Percentiles rank a stretch among this genome's conserved stretches.
Conservation (phyloP, 106 monocot species). For the Chionographis japonica region DNA sequence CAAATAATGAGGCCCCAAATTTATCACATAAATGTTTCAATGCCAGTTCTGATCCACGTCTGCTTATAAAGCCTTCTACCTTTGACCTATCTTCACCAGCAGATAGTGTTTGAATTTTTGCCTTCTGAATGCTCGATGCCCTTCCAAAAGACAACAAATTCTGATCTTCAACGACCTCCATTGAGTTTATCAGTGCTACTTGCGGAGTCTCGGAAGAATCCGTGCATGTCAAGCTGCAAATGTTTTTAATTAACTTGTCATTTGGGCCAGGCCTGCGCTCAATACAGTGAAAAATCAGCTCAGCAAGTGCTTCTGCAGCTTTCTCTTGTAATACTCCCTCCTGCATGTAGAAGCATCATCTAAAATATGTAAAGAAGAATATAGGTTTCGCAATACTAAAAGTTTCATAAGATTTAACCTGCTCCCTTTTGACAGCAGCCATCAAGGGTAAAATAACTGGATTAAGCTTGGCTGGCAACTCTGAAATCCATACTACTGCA, state of each 20-base stretch:
- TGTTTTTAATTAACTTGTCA: constrained; percentile 86
- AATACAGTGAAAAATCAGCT: constrained; percentile 79
- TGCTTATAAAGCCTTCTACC: constrained; percentile 84
- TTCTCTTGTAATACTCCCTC: constrained; percentile 89
- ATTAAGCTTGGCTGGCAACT: constrained; percentile 78
- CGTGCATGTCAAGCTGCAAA: constrained; percentile 73
- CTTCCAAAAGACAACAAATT: constrained; percentile 55
- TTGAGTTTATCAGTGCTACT: constrained; percentile 54
- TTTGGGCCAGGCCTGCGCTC: constrained; percentile 90
- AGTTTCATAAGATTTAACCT: constrained; percentile 32
- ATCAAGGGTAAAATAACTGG: constrained; percentile 96
- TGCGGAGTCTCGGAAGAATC: constrained; percentile 87
- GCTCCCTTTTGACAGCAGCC: constrained; percentile 94
- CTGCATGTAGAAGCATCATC: constrained; percentile 21
- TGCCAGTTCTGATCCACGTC: constrained; percentile 83
- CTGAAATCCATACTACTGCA: constrained; percentile 87
- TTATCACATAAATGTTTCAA: constrained; percentile 73
- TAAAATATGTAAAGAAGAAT: background rate
- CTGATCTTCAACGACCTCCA: constrained; percentile 77
- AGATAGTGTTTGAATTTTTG: constrained; percentile 40
- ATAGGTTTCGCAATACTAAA: background rate
- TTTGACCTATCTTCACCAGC: constrained; percentile 69
- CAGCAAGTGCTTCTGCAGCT: constrained; percentile 88
- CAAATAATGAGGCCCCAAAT: constrained; percentile 78
- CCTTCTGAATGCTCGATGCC: constrained; percentile 35